Percentiles rank a stretch among this genome's conserved stretches.
Evolutionary conservation across 2,329 filamentous ascomycete species (phyloP).

Genomic region (Penicillium aurantiogriseum): DNA sequence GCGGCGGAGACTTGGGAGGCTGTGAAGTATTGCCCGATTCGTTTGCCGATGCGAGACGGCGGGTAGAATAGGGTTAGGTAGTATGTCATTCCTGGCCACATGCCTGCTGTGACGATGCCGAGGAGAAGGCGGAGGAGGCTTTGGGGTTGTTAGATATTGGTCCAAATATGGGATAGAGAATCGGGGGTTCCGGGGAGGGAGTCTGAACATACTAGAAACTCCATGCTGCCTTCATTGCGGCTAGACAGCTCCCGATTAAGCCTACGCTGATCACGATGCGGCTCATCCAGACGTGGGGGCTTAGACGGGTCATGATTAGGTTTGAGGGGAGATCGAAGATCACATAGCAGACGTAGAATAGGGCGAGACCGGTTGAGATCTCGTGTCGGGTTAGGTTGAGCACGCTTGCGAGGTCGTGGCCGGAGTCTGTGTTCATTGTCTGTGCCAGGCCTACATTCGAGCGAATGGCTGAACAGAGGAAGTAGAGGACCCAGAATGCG

Average conservation of each 20-base stretch:
- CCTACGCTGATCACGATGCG: conserved; percentile 86
- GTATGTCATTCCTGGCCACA: conserved; percentile 95
- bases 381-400: conserved; percentile 70
- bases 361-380: conserved; percentile 76
- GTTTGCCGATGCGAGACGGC: conserved; percentile 78
- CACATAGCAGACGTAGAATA: conserved; percentile 92
- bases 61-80: conserved; percentile 92
- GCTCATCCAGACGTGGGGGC: conserved; percentile 87
- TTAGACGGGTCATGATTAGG: conserved; percentile 79
- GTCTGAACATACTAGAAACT: conserved; percentile 65
- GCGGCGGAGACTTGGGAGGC: conserved; percentile 85
- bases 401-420: conserved; percentile 72
- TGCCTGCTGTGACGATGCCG: conserved; percentile 82
- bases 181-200: background rate
- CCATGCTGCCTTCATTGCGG: conserved; percentile 78
- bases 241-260: conserved; percentile 77
- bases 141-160: conserved; percentile 10
- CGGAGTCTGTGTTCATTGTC: conserved; percentile 75
- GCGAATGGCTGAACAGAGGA: conserved; percentile 85
- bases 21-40: conserved; percentile 87
- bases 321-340: conserved; percentile 87
- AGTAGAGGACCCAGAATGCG: conserved; percentile 89
- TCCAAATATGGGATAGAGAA: background rate
- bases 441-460: conserved; percentile 92
- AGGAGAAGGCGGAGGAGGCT: conserved; percentile 75